Evolutionary conservation across 2,329 filamentous ascomycete genomes (phyloP), one percentile per base, ranked within the genome.

Genomic region (Chaetomiaceae sp.): DNA sequence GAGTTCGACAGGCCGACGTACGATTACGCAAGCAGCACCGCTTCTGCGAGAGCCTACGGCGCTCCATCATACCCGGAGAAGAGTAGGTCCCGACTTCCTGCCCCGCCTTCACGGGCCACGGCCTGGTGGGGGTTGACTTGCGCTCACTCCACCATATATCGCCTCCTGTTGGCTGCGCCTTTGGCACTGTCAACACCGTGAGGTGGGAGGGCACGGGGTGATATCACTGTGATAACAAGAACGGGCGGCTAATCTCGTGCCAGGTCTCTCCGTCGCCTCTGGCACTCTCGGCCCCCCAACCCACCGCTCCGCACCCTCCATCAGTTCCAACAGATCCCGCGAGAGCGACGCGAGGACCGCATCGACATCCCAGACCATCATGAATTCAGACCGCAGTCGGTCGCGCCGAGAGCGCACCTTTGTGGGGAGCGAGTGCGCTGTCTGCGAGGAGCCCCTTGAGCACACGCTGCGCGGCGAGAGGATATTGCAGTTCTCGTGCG

Each of bases 401-500:
- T 85, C 84, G 61, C 83, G 94, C 67, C 82, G 91, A 66, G 92
- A 97, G 72, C 83, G 94, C 68, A 99, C 92, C 2, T 97, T 96
- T 72, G 88, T 97, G 51, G 94, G 94, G 42, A 91, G 85, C 68
- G 89, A 95, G 74, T 99, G 94, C 72, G 89, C 91, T 47, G 91
- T 96, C 15, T 99, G 94, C 68, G 94, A 99, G 69, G 94, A 99
- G 73, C 91, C 91, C 3, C 75, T 99, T 58, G 94, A 97, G 71
- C 92, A 97, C 70, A 99, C 91, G 3, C 79, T 99, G 43, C 88
- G 89, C 47, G 94, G 94, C 55, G 94, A 99, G 74, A 85, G 91
- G 61, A 91, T 99, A 57, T 77, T 99, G 50, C 94, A 97, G 69
- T 94, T 99, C 65, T 95, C 91, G 6, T 99, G 94, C 72, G 83